Evolutionary conservation across 805 yeast genomes (phyloP).

Genomic region (Metschnikowia kunwiensis): DNA sequence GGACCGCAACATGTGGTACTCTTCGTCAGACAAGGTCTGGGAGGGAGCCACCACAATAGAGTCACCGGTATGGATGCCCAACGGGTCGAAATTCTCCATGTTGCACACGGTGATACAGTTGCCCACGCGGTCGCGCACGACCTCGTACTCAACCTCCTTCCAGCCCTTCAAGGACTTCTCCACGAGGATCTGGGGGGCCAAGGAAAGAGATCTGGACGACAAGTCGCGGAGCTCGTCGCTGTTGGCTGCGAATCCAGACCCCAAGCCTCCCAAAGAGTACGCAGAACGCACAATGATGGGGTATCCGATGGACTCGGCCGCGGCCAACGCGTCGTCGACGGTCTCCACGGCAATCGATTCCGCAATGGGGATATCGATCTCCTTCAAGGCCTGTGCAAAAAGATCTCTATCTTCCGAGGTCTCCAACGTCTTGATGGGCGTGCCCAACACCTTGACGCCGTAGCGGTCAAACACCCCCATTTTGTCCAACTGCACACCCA

Average conservation of each 20-base stretch:
- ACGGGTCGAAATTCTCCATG: conserved; percentile 98
- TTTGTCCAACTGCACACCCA: conserved; percentile 91
- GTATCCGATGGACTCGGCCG: conserved; percentile 85
- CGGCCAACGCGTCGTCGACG: conserved; percentile 88
- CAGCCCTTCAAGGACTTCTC: conserved; percentile 98
- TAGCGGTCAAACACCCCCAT: conserved; percentile 91
- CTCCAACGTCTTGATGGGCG: conserved; percentile 93
- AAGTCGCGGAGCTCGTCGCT: conserved; percentile 79
- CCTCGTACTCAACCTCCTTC: conserved; percentile 99
- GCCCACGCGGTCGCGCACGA: conserved; percentile 92
- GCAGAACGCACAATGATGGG: conserved; percentile 98
- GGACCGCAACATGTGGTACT: conserved; percentile 94
- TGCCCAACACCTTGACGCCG: conserved; percentile 92
- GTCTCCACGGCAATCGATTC: conserved; percentile 94
- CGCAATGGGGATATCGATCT: conserved; percentile 94
- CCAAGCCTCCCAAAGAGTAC: conserved; percentile 94
- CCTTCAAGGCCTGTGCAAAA: conserved; percentile 91
- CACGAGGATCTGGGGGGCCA: conserved; percentile 92
- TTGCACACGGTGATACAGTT: conserved; percentile 98
- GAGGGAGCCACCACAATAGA: conserved; percentile 99
- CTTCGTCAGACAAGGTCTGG: conserved; percentile 94
- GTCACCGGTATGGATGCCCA: conserved; percentile 98
- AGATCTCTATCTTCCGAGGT: conserved; percentile 97
- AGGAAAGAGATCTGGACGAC: conserved; percentile 82
- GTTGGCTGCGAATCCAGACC: conserved; percentile 93